Evolutionary conservation across 441 rosid genomes (phyloP).

Genomic region (Heliophila coronopifolia): DNA sequence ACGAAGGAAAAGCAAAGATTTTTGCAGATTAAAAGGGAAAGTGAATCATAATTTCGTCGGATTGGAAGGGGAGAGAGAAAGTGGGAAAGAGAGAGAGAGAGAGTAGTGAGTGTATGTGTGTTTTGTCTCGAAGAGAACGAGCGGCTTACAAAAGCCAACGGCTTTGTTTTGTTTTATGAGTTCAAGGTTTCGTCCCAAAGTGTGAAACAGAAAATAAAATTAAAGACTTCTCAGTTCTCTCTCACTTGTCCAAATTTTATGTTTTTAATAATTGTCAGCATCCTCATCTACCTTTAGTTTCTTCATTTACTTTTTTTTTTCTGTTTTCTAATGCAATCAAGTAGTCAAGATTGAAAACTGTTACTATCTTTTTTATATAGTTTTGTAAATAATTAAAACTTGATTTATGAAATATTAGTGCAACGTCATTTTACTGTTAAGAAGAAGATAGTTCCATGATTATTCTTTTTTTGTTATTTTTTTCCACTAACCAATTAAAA

Average conservation of each 20-base stretch:
- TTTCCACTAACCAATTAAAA: neutral
- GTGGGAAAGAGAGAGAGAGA: conserved; percentile 7
- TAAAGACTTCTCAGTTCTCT: conserved; percentile 24
- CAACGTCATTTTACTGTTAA: neutral
- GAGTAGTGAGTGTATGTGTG: conserved; percentile 16
- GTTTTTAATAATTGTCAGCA: conserved; percentile 4
- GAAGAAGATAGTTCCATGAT: neutral
- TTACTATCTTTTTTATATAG: neutral
- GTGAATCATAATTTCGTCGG: conserved; percentile 28
- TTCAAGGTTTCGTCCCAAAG: conserved; percentile 23
- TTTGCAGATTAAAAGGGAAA: conserved; percentile 32
- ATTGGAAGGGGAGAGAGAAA: conserved; percentile 25
- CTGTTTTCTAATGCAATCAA: conserved; percentile 13
- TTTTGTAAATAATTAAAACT: neutral
- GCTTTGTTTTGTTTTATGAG: conserved; percentile 21
- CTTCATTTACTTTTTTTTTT: conserved; percentile 7
- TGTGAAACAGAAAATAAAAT: conserved; percentile 22
- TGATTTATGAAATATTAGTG: neutral
- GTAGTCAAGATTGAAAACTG: neutral
- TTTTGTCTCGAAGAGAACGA: conserved; percentile 32
- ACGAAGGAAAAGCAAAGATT: conserved; percentile 12
- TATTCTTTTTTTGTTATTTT: neutral
- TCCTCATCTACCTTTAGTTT: conserved; percentile 21
- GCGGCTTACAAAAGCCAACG: conserved; percentile 33
- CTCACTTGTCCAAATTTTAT: too few species aligned